Percentiles rank a stretch among this genome's conserved stretches.
phyloP scores from a whole-genome alignment of 1,284 basidiomycete genomes.

The Ceratobasidium sp. region DNA sequence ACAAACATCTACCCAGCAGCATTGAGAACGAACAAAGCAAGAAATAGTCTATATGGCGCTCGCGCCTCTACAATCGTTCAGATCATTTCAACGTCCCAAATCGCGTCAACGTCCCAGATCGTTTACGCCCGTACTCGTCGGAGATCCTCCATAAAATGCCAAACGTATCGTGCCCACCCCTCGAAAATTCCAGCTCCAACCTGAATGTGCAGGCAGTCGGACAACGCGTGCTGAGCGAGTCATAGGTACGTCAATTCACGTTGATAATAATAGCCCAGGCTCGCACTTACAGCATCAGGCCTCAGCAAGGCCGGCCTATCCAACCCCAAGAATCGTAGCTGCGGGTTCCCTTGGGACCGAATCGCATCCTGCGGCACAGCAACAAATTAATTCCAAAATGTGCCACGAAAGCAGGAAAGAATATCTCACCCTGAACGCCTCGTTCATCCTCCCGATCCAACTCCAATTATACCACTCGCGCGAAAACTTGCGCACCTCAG shows the following conservation, averaged over 20 bases:
- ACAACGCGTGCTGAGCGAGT: slow-evolving; percentile 62
- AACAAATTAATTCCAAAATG: slow-evolving; percentile 36
- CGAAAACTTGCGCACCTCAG: slow-evolving; percentile 57
- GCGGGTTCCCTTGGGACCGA: slow-evolving; percentile 59
- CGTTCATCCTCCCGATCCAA: slow-evolving; percentile 66
- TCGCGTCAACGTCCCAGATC: not conserved
- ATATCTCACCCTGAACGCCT: slow-evolving; percentile 63
- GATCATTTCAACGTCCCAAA: not conserved
- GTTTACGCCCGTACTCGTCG: not conserved
- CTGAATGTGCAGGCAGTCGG: slow-evolving; percentile 74
- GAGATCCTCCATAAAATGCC: slow-evolving; percentile 59
- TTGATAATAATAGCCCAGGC: not conserved
- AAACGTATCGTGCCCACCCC: slow-evolving; percentile 76
- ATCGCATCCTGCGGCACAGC: slow-evolving; percentile 57
- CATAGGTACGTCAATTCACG: not conserved
- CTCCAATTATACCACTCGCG: slow-evolving; percentile 72
- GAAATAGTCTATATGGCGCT: not conserved
- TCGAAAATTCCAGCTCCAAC: slow-evolving; percentile 71
- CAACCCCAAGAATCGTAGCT: slow-evolving; percentile 68
- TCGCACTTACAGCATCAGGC: slow-evolving; percentile 67
- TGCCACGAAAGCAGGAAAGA: slow-evolving; percentile 17
- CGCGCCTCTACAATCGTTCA: slow-evolving; percentile 1
- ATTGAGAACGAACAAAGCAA: not conserved
- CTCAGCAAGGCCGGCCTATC: slow-evolving; percentile 68
- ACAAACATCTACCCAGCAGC: not conserved